These are phyloP conservation scores for Pythium biforme DNA, from an alignment of 352 stramenopile species.

Conservation along the genomic window DNA sequence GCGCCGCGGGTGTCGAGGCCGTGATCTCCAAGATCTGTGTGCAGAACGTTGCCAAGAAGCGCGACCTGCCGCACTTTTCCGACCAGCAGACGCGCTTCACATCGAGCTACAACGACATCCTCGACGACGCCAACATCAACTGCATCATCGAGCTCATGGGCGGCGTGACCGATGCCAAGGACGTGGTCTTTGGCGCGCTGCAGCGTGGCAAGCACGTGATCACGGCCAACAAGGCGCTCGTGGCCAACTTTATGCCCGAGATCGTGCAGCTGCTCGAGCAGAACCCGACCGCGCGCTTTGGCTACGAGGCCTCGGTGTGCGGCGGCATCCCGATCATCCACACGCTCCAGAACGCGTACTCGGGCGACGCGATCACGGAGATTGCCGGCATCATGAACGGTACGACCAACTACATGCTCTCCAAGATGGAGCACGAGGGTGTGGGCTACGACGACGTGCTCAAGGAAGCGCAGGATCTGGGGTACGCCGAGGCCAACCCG, in stretches of 20 bases:
- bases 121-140: slow-evolving; percentile 93
- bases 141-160: slow-evolving; percentile 97
- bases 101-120: slow-evolving; percentile 77
- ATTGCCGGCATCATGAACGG: slow-evolving; percentile 97
- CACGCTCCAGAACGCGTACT: slow-evolving; percentile 92
- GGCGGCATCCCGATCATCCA: slow-evolving; percentile 97
- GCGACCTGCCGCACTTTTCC: slow-evolving; percentile 61
- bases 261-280: slow-evolving; percentile 81
- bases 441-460: slow-evolving; percentile 92
- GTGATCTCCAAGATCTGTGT: slow-evolving; percentile 89
- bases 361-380: slow-evolving; percentile 90
- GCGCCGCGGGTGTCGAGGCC: slow-evolving; percentile 63
- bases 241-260: slow-evolving; percentile 93
- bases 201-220: slow-evolving; percentile 93
- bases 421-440: slow-evolving; percentile 93
- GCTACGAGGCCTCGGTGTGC: slow-evolving; percentile 95
- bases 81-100: slow-evolving; percentile 50
- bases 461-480: slow-evolving; percentile 91
- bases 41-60: slow-evolving; percentile 69
- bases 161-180: slow-evolving; percentile 92
- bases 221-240: slow-evolving; percentile 96
- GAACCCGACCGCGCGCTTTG: slow-evolving; percentile 86
- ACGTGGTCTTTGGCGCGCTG: slow-evolving; percentile 92
- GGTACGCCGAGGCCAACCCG: slow-evolving; percentile 94
- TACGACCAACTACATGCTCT: slow-evolving; percentile 98